A percentile compares a stretch with the other conserved stretches of the same genome.
Conservation (phyloP, 192 early-diverging fungal species). For the Coemansia aciculifera region DNA sequence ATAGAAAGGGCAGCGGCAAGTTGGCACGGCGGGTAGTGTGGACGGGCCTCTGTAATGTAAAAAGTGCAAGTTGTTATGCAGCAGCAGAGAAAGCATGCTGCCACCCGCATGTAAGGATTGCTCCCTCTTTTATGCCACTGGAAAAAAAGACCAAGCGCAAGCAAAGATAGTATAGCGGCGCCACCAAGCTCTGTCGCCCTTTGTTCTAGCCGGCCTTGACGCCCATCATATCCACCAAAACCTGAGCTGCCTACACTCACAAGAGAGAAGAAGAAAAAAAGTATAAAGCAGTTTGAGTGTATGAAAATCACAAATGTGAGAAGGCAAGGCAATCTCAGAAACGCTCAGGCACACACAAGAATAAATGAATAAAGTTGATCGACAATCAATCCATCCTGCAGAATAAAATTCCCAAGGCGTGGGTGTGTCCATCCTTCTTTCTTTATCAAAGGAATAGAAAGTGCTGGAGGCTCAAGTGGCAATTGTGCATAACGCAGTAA, state of each 20-base stretch:
- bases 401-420: slow-evolving; percentile 1
- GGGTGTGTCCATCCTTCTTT: background rate
- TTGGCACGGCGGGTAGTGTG: background rate
- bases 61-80: slow-evolving; percentile 4
- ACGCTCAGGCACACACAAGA: slow-evolving; percentile 1
- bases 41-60: background rate
- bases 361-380: slow-evolving; percentile 2
- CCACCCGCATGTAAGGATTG: background rate
- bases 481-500: slow-evolving; percentile 5
- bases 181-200: slow-evolving; percentile 3
- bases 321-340: background rate
- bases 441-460: background rate
- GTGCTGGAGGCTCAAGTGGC: background rate
- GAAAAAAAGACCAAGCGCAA: background rate
- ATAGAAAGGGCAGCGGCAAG: background rate
- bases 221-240: slow-evolving; percentile 56
- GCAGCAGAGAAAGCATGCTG: slow-evolving; percentile 6
- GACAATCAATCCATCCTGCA: background rate
- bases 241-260: slow-evolving; percentile 53
- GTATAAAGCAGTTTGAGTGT: background rate
- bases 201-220: slow-evolving; percentile 28
- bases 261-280: slow-evolving; percentile 3
- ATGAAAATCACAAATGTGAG: background rate
- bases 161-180: background rate
- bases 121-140: background rate